A percentile compares a stretch with the other conserved stretches of the same genome.
These are phyloP conservation scores for Saxophila tyrrhenica DNA, from an alignment of 495 filamentous ascomycete species.

Conservation along the genomic window DNA sequence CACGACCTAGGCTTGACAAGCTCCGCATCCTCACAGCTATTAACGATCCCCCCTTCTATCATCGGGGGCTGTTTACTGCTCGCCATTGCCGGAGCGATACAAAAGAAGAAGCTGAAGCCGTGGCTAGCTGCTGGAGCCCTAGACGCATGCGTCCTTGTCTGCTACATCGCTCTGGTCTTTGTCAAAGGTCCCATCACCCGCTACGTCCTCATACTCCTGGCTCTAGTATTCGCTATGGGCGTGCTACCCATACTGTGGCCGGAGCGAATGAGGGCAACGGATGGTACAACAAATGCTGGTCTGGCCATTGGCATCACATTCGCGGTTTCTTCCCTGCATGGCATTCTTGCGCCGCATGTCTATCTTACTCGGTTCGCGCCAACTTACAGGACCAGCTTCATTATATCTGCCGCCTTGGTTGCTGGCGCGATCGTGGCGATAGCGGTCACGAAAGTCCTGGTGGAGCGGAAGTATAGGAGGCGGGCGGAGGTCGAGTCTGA, in stretches of 20 bases:
- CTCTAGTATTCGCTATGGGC: neutral
- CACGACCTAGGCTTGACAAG: neutral
- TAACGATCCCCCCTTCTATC: neutral
- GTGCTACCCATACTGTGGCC: constrained; percentile 2
- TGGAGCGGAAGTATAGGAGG: neutral
- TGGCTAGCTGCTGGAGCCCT: neutral
- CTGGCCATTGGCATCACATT: neutral
- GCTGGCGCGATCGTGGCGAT: neutral
- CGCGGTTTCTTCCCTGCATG: neutral
- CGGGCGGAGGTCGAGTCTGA: too few species aligned
- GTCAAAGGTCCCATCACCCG: neutral
- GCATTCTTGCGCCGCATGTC: constrained; percentile 3
- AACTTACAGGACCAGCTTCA: constrained; percentile 1
- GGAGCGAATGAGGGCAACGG: constrained; percentile 1
- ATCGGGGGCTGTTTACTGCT: neutral
- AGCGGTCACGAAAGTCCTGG: neutral
- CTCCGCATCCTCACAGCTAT: neutral
- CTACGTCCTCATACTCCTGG: constrained; percentile 1
- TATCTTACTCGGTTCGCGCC: neutral
- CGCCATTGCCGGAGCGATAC: neutral
- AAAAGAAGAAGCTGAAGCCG: neutral
- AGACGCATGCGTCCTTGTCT: neutral
- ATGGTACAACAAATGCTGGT: constrained; percentile 1
- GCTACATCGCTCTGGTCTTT: constrained; percentile 2
- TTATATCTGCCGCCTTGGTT: neutral